Evolutionary conservation across 1,284 basidiomycete genomes (phyloP).

Genomic region (Cutaneotrichosporon curvatum): DNA sequence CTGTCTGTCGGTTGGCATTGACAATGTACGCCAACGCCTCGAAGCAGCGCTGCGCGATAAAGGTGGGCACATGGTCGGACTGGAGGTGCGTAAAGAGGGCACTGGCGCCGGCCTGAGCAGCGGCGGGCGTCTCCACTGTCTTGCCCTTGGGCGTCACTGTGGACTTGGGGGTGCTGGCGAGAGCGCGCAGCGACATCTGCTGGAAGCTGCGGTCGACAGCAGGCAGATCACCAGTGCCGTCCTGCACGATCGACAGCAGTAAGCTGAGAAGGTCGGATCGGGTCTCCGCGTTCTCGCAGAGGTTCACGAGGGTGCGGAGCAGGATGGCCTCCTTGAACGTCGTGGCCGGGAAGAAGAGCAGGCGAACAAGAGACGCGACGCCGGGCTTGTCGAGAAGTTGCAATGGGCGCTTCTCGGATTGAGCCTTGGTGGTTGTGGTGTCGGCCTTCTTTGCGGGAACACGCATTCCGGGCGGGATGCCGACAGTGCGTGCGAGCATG

Average conservation of each 20-base stretch:
- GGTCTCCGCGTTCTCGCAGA: slow-evolving; percentile 92
- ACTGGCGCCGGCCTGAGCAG: slow-evolving; percentile 51
- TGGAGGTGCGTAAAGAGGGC: slow-evolving; percentile 61
- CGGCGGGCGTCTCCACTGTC: slow-evolving; percentile 46
- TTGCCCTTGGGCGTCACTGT: slow-evolving; percentile 56
- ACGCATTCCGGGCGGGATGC: background rate
- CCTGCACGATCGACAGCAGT: slow-evolving; percentile 84
- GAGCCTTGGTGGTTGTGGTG: background rate
- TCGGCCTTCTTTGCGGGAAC: background rate
- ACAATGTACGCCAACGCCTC: slow-evolving; percentile 84
- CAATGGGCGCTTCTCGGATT: slow-evolving; percentile 49
- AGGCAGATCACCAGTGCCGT: slow-evolving; percentile 85
- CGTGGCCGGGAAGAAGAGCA: slow-evolving; percentile 88
- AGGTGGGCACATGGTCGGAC: slow-evolving; percentile 75
- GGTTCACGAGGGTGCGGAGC: slow-evolving; percentile 84
- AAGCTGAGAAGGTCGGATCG: slow-evolving; percentile 88
- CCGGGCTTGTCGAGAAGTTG: slow-evolving; percentile 88
- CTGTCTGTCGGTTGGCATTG: slow-evolving; percentile 68
- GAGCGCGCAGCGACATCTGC: slow-evolving; percentile 71
- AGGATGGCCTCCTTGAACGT: slow-evolving; percentile 76
- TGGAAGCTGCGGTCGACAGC: slow-evolving; percentile 91
- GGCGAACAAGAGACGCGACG: slow-evolving; percentile 79
- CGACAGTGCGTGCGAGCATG: slow-evolving; percentile 6
- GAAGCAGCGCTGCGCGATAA: slow-evolving; percentile 85
- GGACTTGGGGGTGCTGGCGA: slow-evolving; percentile 58